Evolutionary conservation across 352 stramenopile species (phyloP).

Genomic region (Pythium rishiriense): DNA sequence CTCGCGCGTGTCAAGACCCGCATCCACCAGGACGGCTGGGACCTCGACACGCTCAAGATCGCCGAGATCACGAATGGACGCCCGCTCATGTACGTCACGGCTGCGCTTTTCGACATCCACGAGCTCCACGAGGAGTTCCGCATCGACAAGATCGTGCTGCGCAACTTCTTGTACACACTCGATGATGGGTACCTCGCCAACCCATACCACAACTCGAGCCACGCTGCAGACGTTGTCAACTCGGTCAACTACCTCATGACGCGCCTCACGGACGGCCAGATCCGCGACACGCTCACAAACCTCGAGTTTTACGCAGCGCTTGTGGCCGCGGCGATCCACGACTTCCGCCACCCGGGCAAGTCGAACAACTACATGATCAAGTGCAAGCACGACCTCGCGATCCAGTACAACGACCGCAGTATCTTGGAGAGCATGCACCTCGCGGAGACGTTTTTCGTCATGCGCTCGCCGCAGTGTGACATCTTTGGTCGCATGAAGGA

Average conservation of each 20-base stretch:
- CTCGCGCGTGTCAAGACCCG: constrained; percentile 44
- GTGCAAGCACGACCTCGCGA: constrained; percentile 62
- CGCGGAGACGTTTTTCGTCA: constrained; percentile 79
- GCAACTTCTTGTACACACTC: constrained; percentile 78
- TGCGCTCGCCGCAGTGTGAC: constrained; percentile 67
- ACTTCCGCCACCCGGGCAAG: constrained; percentile 82
- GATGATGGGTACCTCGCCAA: constrained; percentile 77
- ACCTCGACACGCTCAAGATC: constrained; percentile 70
- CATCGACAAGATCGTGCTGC: constrained; percentile 69
- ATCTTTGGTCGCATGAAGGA: constrained; percentile 70
- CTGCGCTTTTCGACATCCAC: constrained; percentile 76
- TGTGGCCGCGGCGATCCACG: constrained; percentile 79
- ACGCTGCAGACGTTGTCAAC: constrained; percentile 81
- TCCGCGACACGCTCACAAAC: constrained; percentile 73
- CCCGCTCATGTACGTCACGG: constrained; percentile 80
- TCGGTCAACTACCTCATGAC: constrained; percentile 84
- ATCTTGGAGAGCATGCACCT: constrained; percentile 88
- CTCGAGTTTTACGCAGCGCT: constrained; percentile 80
- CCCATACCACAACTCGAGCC: constrained; percentile 80
- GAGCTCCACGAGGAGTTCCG: constrained; percentile 77
- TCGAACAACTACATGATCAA: constrained; percentile 89
- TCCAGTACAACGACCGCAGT: constrained; percentile 81
- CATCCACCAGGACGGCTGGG: constrained; percentile 71
- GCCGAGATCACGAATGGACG: constrained; percentile 62
- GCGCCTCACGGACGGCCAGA: constrained; percentile 61